Base-by-base conservation (phyloP, 2,329 filamentous ascomycete genomes). In the Fusarium dlaminii region DNA sequence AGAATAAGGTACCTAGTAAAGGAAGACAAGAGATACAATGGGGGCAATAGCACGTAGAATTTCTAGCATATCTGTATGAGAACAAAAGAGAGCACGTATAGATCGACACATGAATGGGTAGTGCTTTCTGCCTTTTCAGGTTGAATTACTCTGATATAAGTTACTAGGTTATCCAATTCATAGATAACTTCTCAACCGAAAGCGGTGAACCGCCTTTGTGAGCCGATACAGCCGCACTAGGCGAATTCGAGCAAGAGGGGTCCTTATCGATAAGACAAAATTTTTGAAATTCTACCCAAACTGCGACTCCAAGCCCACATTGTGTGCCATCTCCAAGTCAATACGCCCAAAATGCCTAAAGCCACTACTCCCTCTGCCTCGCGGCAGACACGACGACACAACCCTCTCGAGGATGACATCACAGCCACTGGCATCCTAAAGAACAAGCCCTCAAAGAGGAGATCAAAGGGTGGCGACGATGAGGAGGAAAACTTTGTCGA, bases 341-440 rank as follows among this genome's bases (percentile, higher is more conserved):
- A 64, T 64, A 77, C 71, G 70, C 65, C 71, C 77, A 84, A 75
- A 68, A 97, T 98, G 95, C 94, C 95, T 42, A 97, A 97, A 86
- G 91, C 92, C 55, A 89, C 87, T 34, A 89, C 89, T 65, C 87
- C 90, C 24, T 88, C 86, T 75, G 87, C 86, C 66, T 84, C 82
- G 75, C 90, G 87, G 80, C 87, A 87, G 76, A 87, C 87, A 69
- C 90, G 92, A 79, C 91, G 94, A 74, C 96, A 98, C 84, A 97
- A 97, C 77, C 95, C 96, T 45, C 92, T 99, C 68, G 93, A 96
- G 78, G 93, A 97, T 80, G 96, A 98, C 79, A 88, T 98, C 80
- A 84, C 92, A 77, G 87, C 94, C 75, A 88, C 91, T 66, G 88
- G 92, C 69, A 86, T 91, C 75, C 82, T 96, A 79, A 90, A 95